phyloP scores from a whole-genome alignment of 768 basidiomycete species.

The Omphalotus guepiniiformis region DNA sequence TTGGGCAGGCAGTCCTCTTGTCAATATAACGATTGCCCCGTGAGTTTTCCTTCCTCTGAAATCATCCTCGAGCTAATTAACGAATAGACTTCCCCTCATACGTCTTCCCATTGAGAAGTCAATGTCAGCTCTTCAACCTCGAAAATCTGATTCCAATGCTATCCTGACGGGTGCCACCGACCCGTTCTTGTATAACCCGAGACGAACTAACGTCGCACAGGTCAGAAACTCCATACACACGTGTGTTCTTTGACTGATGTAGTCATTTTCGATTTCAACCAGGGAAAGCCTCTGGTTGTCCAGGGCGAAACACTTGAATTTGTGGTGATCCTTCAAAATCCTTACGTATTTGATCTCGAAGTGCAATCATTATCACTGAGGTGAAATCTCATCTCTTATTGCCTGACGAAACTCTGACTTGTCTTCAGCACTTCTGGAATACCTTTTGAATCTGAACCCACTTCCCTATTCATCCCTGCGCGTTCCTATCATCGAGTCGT shows the following conservation, averaged over 20 bases:
- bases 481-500: conserved; percentile 69
- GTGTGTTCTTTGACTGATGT: background rate
- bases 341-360: conserved; percentile 89
- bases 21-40: conserved; percentile 77
- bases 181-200: conserved; percentile 91
- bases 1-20: conserved; percentile 80
- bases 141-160: conserved; percentile 35
- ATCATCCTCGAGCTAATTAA: conserved; percentile 10
- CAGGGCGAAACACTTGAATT: conserved; percentile 84
- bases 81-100: conserved; percentile 58
- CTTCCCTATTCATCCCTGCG: conserved; percentile 67
- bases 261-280: conserved; percentile 8
- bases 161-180: conserved; percentile 60
- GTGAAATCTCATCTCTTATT: conserved; percentile 31
- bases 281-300: conserved; percentile 66
- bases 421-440: conserved; percentile 74
- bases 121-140: conserved; percentile 45
- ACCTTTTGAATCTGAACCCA: conserved; percentile 60
- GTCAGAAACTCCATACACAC: conserved; percentile 32
- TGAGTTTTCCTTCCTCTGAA: conserved; percentile 33
- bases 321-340: conserved; percentile 81
- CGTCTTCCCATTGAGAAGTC: conserved; percentile 75
- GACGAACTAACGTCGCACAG: conserved; percentile 55
- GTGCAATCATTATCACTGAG: conserved; percentile 77
- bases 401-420: conserved; percentile 10